Conservation (phyloP, 306 rosid genomes). For the Quercus berberidifolia region DNA sequence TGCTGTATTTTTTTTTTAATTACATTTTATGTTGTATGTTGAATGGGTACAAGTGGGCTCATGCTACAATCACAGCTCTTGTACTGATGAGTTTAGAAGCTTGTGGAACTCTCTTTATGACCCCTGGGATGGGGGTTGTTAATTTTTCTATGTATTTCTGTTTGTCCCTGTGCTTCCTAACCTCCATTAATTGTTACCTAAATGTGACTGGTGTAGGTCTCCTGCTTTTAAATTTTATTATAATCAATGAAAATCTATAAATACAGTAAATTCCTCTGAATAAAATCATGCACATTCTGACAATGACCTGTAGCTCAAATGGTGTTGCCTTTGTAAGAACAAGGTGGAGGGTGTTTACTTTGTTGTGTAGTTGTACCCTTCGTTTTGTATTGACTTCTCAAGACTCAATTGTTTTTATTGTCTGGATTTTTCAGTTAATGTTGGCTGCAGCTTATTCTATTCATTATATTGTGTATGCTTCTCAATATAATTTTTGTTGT, state of each 20-base stretch:
- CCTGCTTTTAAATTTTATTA: neutral
- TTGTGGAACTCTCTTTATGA: conserved; percentile 90
- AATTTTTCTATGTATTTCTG: neutral
- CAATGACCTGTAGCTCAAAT: too few relatives aligned
- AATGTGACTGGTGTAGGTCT: neutral
- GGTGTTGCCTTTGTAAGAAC: too few relatives aligned
- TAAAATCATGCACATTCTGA: neutral
- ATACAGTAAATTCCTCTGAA: neutral
- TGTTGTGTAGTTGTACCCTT: too few relatives aligned
- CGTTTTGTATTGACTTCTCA: too few relatives aligned
- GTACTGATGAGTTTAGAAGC: conserved; percentile 87
- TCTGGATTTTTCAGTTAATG: too few relatives aligned
- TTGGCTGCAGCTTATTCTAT: too few relatives aligned
- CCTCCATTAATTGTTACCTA: conserved; percentile 1
- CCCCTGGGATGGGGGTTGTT: conserved; percentile 86
- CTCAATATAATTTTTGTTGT: too few relatives aligned
- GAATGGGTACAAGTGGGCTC: conserved; percentile 84
- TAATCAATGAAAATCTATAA: neutral
- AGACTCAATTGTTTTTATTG: too few relatives aligned
- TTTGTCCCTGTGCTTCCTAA: conserved; percentile 4
- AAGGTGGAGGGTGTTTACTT: too few relatives aligned
- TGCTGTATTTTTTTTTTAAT: neutral
- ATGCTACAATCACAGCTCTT: conserved; percentile 69
- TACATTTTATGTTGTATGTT: neutral
- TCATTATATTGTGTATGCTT: too few relatives aligned